A percentile compares a stretch with the other conserved stretches of the same genome.
Conservation (phyloP, 2,329 filamentous ascomycete genomes). For the Simplicillium sp. region DNA sequence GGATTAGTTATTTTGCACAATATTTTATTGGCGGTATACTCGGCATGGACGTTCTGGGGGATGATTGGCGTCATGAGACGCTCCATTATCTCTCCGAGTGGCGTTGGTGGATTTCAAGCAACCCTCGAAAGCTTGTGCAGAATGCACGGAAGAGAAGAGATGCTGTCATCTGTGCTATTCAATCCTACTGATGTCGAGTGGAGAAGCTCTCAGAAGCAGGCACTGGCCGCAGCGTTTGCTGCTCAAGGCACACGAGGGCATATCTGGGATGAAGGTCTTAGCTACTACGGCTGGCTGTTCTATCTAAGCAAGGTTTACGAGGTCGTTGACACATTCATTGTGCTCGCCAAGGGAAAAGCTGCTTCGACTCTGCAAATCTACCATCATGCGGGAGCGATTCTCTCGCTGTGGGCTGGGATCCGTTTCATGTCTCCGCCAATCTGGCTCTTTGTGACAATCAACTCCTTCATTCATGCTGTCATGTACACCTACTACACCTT, state of each 20-base stretch:
- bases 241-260: constrained; percentile 34
- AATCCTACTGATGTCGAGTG: constrained; percentile 23
- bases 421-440: constrained; percentile 82
- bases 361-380: constrained; percentile 86
- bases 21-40: constrained; percentile 76
- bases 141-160: constrained; percentile 65
- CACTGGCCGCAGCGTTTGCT: too few species aligned
- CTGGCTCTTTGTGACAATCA: constrained; percentile 86
- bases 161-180: constrained; percentile 66
- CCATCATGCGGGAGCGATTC: constrained; percentile 86
- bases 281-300: constrained; percentile 90
- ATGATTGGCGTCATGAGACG: constrained; percentile 63
- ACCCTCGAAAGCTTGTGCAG: constrained; percentile 77
- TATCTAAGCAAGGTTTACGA: constrained; percentile 96
- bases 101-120: constrained; percentile 53
- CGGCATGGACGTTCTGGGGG: constrained; percentile 70
- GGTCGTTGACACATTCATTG: constrained; percentile 79
- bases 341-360: constrained; percentile 81
- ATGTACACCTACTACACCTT: constrained; percentile 94
- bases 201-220: too few species aligned
- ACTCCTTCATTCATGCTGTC: constrained; percentile 77
- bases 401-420: constrained; percentile 94
- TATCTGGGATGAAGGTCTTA: constrained; percentile 87
- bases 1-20: constrained; percentile 75
- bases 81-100: constrained; percentile 49